Base-by-base conservation (phyloP, 2,329 filamentous ascomycete genomes). In the Phyllachora maydis region DNA sequence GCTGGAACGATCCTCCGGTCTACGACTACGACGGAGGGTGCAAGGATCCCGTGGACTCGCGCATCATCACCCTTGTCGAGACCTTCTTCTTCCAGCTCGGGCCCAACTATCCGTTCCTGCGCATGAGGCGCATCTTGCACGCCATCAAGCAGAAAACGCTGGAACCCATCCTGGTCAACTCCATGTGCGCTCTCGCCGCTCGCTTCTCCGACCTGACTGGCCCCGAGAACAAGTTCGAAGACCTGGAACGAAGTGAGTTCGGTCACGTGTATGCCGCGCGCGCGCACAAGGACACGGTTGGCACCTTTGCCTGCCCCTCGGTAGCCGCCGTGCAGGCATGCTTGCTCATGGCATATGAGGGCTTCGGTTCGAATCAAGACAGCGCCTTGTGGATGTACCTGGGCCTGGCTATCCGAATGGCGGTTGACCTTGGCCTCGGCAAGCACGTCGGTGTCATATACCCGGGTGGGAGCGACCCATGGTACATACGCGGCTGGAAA, bases 321-420 rank as follows among this genome's bases (percentile, higher is more conserved):
- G 70, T 90, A 1, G 74, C 75, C 13, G 79, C 78, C 7, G 77
- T 88, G 0, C 82, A 91, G 36, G 78, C 81, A 1, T 82, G 74
- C 23, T 48, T 91, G 8, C 50, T 92, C 14, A 65, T 92, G 47
- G 81, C 79, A 0, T 91, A 91, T 38, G 79, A 90, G 34, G 74
- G 83, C 20, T 91, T 92, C 35, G 82, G 81, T 1, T 76, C 77
- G 8, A 78, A 79, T 33, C 77, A 83, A 35, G 82, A 91, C 38
- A 90, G 79, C 41, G 78, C 79, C 0, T 47, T 92, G 5, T 92
- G 82, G 81, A 90, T 91, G 79, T 91, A 90, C 39, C 56, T 91
- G 2, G 82, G 81, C 0, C 71, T 85, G 24, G 73, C 81, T 0
- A 91, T 91, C 29, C 70, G 81, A 4, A 76, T 82, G 69, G 72